Evolutionary conservation across 805 yeast genomes (phyloP), one percentile per base, ranked within the genome.

Genomic region (Priceomyces fermenticarens): DNA sequence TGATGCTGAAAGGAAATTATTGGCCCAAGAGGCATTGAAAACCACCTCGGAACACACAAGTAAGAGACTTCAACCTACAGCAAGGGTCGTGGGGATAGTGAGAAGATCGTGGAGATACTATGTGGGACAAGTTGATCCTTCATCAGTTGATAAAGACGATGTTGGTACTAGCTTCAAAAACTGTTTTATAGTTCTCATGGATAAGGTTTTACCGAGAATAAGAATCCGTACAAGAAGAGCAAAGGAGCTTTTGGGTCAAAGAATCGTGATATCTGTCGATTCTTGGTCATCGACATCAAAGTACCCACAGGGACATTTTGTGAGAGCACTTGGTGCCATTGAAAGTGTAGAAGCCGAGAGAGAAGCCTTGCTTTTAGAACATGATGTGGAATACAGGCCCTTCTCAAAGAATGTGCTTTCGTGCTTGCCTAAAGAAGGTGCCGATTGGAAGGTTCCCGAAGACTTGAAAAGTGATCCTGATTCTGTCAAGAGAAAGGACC

Each of bases 281-380:
- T 76, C 89, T 8, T 93, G 99, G 99, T 86, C 95, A 1, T 67
- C 81, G 0, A 73, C 78, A 44, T 85, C 96, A 4, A 83, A 86
- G 44, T 81, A 79, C 49, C 99, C 99, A 3, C 85, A 85, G 54
- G 99, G 99, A 7, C 99, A 93, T 63, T 91, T 88, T 58, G 91
- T 93, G 3, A 78, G 97, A 53, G 75, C 83, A 32, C 73, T 93
- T 26, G 99, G 99, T 48, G 90, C 79, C 13, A 79, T 91, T 37
- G 99, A 93, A 65, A 82, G 89, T 44, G 87, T 86, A 36, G 87
- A 84, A 54, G 98, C 99, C 2, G 99, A 93, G 65, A 91, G 97
- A 9, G 98, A 93, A 58, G 97, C 98, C 1, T 70, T 93, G 40
- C 66, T 93, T 38, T 67, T 93, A 43, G 99, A 93, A 59, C 97